These are phyloP conservation scores for Populus alba DNA, from an alignment of 345 rosid species.

Conservation along the genomic window DNA sequence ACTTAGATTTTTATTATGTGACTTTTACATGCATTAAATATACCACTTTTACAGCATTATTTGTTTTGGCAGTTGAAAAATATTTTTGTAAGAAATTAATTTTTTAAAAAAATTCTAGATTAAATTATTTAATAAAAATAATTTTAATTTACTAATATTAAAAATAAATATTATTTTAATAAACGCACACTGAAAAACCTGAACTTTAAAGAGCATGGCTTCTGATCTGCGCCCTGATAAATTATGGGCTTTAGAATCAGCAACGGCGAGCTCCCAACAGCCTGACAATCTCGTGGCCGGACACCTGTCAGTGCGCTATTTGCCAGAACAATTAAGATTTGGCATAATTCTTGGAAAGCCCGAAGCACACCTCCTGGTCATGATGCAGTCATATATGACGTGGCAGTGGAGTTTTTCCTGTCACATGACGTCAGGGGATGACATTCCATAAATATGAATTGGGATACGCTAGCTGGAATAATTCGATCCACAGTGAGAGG, in stretches of 20 bases:
- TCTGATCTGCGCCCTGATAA: not conserved
- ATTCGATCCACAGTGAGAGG: not conserved
- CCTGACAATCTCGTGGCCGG: not conserved
- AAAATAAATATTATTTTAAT: no score
- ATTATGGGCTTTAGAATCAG: not conserved
- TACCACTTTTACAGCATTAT: no score
- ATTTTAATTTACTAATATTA: no score
- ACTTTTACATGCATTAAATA: no score
- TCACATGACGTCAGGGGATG: conserved; percentile 13
- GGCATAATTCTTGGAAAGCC: conserved; percentile 1
- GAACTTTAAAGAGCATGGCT: not conserved
- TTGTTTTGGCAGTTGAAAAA: no score
- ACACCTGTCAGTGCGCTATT: not conserved
- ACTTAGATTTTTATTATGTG: no score
- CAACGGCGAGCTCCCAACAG: not conserved
- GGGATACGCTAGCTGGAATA: not conserved
- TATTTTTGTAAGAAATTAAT: no score
- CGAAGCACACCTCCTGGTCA: conserved; percentile 18
- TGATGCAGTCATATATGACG: conserved; percentile 16
- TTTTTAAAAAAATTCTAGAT: no score
- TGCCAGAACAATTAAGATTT: not conserved
- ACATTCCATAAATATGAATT: not conserved
- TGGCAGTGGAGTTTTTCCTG: not conserved
- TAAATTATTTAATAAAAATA: no score
- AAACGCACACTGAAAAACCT: no score